phyloP scores from a whole-genome alignment of 2,329 filamentous ascomycete species.

The Paracamarosporium sp. region DNA sequence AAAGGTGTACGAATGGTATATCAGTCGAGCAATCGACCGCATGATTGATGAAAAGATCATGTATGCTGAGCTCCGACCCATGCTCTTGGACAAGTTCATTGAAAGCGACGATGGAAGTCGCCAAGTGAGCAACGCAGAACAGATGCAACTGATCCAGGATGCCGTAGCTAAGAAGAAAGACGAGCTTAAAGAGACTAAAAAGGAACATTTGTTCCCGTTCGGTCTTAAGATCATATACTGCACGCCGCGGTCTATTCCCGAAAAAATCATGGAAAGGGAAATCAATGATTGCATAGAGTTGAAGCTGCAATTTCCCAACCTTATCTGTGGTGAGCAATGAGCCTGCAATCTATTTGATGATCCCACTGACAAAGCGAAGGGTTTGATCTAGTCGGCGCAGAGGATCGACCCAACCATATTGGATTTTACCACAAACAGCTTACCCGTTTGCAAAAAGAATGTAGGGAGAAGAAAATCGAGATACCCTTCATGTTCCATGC shows the following conservation, averaged over 20 bases:
- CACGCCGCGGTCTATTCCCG: constrained; percentile 67
- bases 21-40: constrained; percentile 63
- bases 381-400: constrained; percentile 72
- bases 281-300: constrained; percentile 68
- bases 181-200: constrained; percentile 45
- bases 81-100: constrained; percentile 71
- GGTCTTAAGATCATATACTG: constrained; percentile 77
- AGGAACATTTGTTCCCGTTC: constrained; percentile 59
- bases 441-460: constrained; percentile 62
- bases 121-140: constrained; percentile 62
- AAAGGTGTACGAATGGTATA: constrained; percentile 67
- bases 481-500: constrained; percentile 81
- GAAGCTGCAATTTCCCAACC: constrained; percentile 62
- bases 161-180: constrained; percentile 59
- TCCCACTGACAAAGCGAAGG: constrained; percentile 50
- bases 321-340: constrained; percentile 66
- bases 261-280: constrained; percentile 56
- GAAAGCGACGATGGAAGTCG: constrained; percentile 63
- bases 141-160: constrained; percentile 58
- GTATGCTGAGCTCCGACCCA: constrained; percentile 74
- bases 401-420: constrained; percentile 68
- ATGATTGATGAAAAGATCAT: constrained; percentile 71
- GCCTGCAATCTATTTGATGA: not conserved
- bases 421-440: constrained; percentile 66
- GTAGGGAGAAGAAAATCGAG: constrained; percentile 55